phyloP scores from a whole-genome alignment of 176 grass and related monocot genomes.

The Urochloa ruziziensis region DNA sequence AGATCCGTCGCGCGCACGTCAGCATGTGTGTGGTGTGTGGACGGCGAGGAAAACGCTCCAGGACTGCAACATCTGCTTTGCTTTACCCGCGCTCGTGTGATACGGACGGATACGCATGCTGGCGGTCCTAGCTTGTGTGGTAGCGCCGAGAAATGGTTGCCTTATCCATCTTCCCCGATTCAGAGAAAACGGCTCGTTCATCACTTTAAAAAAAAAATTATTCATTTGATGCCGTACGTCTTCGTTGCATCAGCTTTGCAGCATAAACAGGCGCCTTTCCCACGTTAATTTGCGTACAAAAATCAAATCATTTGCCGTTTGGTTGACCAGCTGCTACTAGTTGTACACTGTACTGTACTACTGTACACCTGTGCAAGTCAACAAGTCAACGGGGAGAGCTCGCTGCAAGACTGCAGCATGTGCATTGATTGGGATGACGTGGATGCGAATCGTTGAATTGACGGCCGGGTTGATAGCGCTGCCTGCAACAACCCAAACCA shows the following conservation, averaged over 20 bases:
- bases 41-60: not conserved
- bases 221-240: not conserved
- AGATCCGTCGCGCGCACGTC: not conserved
- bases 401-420: not conserved
- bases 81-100: not conserved
- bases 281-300: not conserved
- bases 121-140: not conserved
- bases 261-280: not conserved
- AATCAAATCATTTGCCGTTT: not conserved
- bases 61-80: not conserved
- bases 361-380: not conserved
- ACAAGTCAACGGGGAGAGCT: not conserved
- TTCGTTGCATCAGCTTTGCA: not conserved
- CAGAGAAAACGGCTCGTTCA: conserved; percentile 1
- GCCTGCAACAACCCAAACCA: not conserved
- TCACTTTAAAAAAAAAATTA: not conserved
- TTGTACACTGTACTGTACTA: not conserved
- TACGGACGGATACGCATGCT: not conserved
- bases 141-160: not conserved
- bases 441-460: not conserved
- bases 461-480: not conserved
- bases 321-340: not conserved
- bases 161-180: not conserved
- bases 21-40: not conserved
- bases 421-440: not conserved